Evolutionary conservation across 148 eudicot species (phyloP).

Genomic region (Nyssa sinensis): DNA sequence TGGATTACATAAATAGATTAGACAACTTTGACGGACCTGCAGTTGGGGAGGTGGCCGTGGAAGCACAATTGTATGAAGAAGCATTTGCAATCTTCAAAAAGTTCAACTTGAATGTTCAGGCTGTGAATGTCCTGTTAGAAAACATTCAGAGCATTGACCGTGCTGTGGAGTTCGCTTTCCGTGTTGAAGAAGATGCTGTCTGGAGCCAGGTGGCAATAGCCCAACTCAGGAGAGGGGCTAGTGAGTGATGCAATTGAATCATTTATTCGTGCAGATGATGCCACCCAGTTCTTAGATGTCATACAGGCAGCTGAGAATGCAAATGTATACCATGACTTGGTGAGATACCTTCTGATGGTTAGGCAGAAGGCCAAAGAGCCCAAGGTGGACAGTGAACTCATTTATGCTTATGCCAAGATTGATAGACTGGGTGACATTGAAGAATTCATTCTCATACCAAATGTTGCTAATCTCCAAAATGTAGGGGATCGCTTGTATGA

Average conservation of each 20-base stretch:
- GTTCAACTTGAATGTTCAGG: constrained; percentile 92
- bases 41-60: constrained; percentile 97
- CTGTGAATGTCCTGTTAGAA: constrained; percentile 82
- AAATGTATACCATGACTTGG: constrained; percentile 84
- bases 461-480: constrained; percentile 93
- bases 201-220: constrained; percentile 99
- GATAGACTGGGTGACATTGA: constrained; percentile 90
- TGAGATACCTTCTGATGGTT: constrained; percentile 89
- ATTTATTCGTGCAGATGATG: constrained; percentile 94
- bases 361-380: constrained; percentile 94
- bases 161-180: constrained; percentile 95
- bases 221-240: constrained; percentile 77
- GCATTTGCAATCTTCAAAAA: constrained; percentile 96
- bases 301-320: constrained; percentile 82
- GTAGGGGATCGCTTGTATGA: constrained; percentile 92
- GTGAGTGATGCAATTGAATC: constrained; percentile 97
- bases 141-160: constrained; percentile 75
- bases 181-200: constrained; percentile 98
- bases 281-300: constrained; percentile 86
- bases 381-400: constrained; percentile 95
- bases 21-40: constrained; percentile 99
- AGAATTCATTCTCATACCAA: constrained; percentile 93
- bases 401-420: constrained; percentile 95
- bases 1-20: constrained; percentile 90
- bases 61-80: constrained; percentile 88